Evolutionary conservation across 139 green algal genomes (phyloP).

Genomic region (Chlamydomonas incerta): DNA sequence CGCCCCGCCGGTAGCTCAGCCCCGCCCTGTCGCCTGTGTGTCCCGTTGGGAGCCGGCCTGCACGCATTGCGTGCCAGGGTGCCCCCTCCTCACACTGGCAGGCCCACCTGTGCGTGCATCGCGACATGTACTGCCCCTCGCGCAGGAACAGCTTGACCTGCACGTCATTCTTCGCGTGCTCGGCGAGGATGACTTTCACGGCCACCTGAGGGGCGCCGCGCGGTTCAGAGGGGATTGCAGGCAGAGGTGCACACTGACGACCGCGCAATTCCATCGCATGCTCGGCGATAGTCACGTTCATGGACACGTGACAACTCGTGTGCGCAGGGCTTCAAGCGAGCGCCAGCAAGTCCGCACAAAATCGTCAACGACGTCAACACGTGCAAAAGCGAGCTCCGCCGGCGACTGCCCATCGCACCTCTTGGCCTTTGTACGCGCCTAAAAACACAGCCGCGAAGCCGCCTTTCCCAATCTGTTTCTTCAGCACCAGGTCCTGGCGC

Average conservation of each 20-base stretch:
- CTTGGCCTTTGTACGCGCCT: slow-evolving; percentile 11
- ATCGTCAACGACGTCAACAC: not conserved
- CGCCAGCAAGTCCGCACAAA: not conserved
- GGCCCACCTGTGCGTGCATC: slow-evolving; percentile 23
- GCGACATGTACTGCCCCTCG: slow-evolving; percentile 37
- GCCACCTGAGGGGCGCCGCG: not conserved
- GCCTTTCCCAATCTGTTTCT: slow-evolving; percentile 9
- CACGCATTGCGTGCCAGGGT: too few relatives aligned
- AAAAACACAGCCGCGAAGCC: slow-evolving; percentile 36
- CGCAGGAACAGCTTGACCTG: slow-evolving; percentile 24
- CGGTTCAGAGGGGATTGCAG: not conserved
- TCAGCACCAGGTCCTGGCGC: not conserved
- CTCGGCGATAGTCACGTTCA: not conserved
- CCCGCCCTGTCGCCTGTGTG: too few relatives aligned
- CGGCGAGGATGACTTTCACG: slow-evolving; percentile 29
- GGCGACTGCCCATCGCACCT: not conserved
- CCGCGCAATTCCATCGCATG: too few relatives aligned
- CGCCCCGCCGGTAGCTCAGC: too few relatives aligned
- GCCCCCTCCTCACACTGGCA: not conserved
- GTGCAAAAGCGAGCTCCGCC: not conserved
- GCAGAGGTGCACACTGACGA: too few relatives aligned
- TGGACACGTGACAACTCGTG: not conserved
- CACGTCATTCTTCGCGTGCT: not conserved
- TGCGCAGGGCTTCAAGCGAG: not conserved
- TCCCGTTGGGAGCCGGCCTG: too few relatives aligned